phyloP scores from a whole-genome alignment of 2,329 filamentous ascomycete species.

The Septoria petroselini region DNA sequence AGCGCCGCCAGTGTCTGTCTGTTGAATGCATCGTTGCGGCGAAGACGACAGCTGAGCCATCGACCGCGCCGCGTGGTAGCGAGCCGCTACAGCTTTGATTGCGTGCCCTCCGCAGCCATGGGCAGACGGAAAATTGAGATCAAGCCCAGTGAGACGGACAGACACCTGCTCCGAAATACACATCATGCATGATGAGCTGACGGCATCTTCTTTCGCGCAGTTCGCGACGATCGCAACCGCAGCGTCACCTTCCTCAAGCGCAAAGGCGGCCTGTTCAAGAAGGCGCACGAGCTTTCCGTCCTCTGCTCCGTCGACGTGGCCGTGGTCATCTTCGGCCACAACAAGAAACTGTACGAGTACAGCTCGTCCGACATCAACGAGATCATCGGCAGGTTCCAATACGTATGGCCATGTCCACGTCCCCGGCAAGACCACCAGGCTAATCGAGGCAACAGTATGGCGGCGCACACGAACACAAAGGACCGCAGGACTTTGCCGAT shows the following conservation, averaged over 20 bases:
- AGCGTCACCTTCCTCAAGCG: slow-evolving; percentile 84
- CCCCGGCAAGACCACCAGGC: slow-evolving; percentile 13
- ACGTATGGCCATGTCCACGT: slow-evolving; percentile 57
- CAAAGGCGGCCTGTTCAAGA: slow-evolving; percentile 98
- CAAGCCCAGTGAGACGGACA: slow-evolving; percentile 55
- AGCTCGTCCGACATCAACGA: slow-evolving; percentile 92
- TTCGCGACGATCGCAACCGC: slow-evolving; percentile 29
- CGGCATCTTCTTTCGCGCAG: slow-evolving; percentile 8
- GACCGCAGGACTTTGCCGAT: slow-evolving; percentile 85
- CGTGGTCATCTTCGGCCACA: slow-evolving; percentile 97
- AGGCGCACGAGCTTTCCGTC: slow-evolving; percentile 96
- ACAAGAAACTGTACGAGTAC: slow-evolving; percentile 99
- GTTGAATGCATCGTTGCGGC: background rate
- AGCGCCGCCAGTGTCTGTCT: too few relatives aligned
- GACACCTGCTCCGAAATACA: too few relatives aligned
- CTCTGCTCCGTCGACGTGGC: slow-evolving; percentile 98
- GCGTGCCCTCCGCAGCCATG: slow-evolving; percentile 53
- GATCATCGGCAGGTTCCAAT: slow-evolving; percentile 82
- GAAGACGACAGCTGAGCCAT: background rate
- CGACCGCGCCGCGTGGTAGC: slow-evolving; percentile 13
- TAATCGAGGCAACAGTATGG: slow-evolving; percentile 65
- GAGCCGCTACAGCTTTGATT: slow-evolving; percentile 6
- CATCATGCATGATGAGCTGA: background rate
- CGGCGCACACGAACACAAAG: slow-evolving; percentile 91
- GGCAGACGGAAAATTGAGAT: slow-evolving; percentile 99